Base-by-base conservation (phyloP, 2,329 filamentous ascomycete genomes). In the Talaromyces atroroseus region DNA sequence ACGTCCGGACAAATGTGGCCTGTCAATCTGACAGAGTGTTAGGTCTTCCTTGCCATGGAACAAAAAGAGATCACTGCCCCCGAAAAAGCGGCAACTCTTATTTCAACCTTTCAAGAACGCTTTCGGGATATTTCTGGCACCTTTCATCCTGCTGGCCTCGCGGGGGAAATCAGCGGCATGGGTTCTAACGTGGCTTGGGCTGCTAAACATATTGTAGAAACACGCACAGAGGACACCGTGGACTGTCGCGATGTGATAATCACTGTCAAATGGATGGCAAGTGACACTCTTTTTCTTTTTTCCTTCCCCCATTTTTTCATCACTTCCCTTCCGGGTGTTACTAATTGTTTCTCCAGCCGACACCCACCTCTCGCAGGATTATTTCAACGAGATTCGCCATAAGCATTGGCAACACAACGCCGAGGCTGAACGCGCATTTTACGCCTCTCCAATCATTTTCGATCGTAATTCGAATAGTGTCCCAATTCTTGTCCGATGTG, bases 41-140 rank as follows among this genome's bases (percentile, higher is more conserved):
- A 89, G 86, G 75, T 90, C 53, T 89, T 85, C 65, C 77, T 90
- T 29, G 87, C 82, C 21, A 89, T 89, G 86, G 87, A 89, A 66
- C 75, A 85, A 63, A 83, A 86, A 57, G 87, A 90, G 67, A 72
- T 74, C 50, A 78, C 82, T 48, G 81, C 78, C 11, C 79, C 82
- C 58, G 71, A 78, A 49, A 89, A 89, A 70, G 86, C 86, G 11
- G 74, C 79, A 58, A 76, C 75, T 8, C 75, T 89, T 16, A 78
- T 85, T n/a, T 78, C 81, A 48, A 80, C 82, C 58, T 89, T 87
- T 63, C 72, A 79, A 60, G 82, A 82, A 64, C 82, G 80, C 57
- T 89, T 90, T 66, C 82, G 82, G 44, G 80, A 79, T 58, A 85
- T 90, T 63, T 81, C 83, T 63, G 85, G 82, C 66, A 88, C 85